phyloP scores from a whole-genome alignment of 176 grass and related monocot species.

The Hyparrhenia diplandra region DNA sequence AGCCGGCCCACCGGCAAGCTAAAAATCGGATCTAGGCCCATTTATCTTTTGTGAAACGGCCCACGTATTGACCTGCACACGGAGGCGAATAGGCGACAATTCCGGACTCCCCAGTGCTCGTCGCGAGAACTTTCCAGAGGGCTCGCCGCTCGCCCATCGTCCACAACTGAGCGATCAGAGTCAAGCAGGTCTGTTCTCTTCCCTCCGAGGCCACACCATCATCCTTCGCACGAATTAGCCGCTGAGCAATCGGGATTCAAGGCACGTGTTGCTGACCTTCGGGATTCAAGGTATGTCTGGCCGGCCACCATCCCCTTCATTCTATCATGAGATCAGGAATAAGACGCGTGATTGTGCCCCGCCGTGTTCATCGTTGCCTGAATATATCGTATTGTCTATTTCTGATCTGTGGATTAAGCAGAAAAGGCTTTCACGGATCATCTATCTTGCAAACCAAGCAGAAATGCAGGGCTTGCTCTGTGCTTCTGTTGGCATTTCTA shows the following conservation, averaged over 20 bases:
- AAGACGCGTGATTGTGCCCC: too few species aligned
- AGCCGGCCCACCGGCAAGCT: too few species aligned
- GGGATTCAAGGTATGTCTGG: too few species aligned
- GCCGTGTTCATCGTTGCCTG: too few species aligned
- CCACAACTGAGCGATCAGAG: not conserved
- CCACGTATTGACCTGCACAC: not conserved
- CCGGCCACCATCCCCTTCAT: too few species aligned
- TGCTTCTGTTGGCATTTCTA: too few species aligned
- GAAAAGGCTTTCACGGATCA: not conserved
- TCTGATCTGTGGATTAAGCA: not conserved
- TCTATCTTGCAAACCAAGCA: not conserved
- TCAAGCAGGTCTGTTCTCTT: not conserved
- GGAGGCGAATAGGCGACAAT: not conserved
- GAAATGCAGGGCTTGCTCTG: too few species aligned
- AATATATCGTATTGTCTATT: not conserved
- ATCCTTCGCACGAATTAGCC: not conserved
- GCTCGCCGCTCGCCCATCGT: not conserved
- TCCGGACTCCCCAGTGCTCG: not conserved
- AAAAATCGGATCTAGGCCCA: not conserved
- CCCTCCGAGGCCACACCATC: too few species aligned
- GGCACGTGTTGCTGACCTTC: too few species aligned
- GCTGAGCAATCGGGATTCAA: not conserved
- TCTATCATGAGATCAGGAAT: too few species aligned
- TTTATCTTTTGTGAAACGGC: not conserved
- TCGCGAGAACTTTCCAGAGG: not conserved